Evolutionary conservation across 805 yeast genomes (phyloP).

Genomic region (Ogataea chonburiensis): DNA sequence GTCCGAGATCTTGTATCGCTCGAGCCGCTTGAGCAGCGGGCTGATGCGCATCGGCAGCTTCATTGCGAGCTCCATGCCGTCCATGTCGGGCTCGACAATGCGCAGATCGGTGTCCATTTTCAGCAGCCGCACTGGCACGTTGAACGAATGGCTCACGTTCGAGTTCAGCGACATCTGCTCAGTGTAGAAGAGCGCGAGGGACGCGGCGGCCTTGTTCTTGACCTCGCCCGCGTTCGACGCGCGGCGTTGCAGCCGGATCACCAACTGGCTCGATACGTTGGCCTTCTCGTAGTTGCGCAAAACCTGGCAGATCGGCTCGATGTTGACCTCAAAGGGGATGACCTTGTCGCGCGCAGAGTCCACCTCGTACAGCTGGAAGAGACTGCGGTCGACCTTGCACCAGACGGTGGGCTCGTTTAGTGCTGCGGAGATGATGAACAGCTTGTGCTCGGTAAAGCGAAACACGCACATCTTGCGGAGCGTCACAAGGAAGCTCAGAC

Average conservation of each 20-base stretch:
- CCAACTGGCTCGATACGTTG: conserved; percentile 45
- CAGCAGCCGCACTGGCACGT: conserved; percentile 67
- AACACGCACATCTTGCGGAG: conserved; percentile 57
- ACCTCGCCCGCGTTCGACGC: conserved; percentile 15
- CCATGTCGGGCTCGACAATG: conserved; percentile 62
- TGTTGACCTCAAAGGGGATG: conserved; percentile 59
- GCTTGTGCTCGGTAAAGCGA: conserved; percentile 49
- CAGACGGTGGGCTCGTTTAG: conserved; percentile 65
- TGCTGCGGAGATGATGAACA: conserved; percentile 52
- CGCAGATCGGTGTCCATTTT: conserved; percentile 52
- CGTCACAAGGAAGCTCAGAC: conserved; percentile 32
- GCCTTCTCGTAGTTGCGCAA: conserved; percentile 55
- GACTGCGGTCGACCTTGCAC: conserved; percentile 50
- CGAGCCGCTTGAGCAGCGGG: conserved; percentile 58
- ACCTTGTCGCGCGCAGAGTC: conserved; percentile 52
- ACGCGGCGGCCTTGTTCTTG: conserved; percentile 40
- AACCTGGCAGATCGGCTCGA: conserved; percentile 59
- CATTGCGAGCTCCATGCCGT: conserved; percentile 55
- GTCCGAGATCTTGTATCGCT: conserved; percentile 59
- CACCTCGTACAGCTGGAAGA: conserved; percentile 51
- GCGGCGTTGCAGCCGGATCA: conserved; percentile 50
- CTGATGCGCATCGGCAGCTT: conserved; percentile 48
- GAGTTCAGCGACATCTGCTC: conserved; percentile 42
- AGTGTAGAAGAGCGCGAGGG: conserved; percentile 54
- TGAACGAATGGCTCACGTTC: conserved; percentile 60